These are phyloP conservation scores for Grifola frondosa DNA, from an alignment of 1,284 basidiomycete genomes.

Conservation along the genomic window DNA sequence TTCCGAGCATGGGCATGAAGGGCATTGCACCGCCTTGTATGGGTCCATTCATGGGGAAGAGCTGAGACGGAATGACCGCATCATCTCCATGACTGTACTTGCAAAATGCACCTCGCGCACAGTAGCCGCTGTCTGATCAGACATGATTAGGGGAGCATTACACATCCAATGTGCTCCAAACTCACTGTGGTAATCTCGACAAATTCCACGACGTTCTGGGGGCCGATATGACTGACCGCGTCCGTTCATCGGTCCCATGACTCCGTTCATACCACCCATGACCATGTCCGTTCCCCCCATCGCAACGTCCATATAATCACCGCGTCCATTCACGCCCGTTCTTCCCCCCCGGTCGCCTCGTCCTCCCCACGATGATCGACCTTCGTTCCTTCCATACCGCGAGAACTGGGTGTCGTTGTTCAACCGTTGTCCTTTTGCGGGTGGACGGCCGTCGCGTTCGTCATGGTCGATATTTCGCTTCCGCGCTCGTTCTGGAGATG, in stretches of 20 bases:
- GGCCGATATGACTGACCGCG: constrained; percentile 61
- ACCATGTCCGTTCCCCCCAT: constrained; percentile 35
- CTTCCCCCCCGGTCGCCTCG: constrained; percentile 34
- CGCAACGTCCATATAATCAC: constrained; percentile 33
- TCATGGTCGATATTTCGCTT: constrained; percentile 66
- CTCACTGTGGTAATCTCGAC: constrained; percentile 89
- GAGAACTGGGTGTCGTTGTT: constrained; percentile 61
- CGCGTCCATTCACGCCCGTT: constrained; percentile 26
- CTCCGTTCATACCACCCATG: constrained; percentile 35
- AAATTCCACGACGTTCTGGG: constrained; percentile 70
- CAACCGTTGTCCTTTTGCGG: constrained; percentile 70
- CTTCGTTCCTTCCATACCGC: constrained; percentile 44
- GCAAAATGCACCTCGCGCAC: constrained; percentile 86
- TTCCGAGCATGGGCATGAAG: constrained; percentile 59
- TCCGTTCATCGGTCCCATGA: constrained; percentile 41
- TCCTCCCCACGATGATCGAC: constrained; percentile 37
- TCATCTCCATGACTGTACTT: constrained; percentile 90
- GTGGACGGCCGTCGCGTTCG: constrained; percentile 57
- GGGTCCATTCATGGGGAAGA: constrained; percentile 55
- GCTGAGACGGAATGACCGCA: constrained; percentile 67
- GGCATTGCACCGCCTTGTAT: constrained; percentile 42
- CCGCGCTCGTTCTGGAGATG: constrained; percentile 51
- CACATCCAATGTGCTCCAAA: constrained; percentile 18
- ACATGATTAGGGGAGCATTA: constrained; percentile 5
- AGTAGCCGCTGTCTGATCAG: constrained; percentile 79